Conservation (phyloP, 1,284 basidiomycete genomes). For the Trichosporon sp. region DNA sequence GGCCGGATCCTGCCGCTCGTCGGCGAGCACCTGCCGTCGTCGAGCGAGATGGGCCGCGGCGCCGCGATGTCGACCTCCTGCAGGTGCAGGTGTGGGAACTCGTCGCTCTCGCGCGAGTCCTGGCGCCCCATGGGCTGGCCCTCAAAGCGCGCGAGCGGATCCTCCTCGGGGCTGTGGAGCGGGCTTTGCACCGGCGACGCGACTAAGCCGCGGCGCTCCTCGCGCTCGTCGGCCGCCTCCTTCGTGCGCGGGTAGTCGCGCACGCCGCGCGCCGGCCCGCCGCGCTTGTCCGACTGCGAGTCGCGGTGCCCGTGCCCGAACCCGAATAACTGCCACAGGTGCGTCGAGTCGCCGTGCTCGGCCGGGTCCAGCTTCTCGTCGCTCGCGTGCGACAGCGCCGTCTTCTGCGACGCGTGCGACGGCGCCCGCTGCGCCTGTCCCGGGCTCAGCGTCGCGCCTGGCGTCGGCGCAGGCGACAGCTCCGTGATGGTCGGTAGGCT, state of each 20-base stretch:
- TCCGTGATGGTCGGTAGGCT: slow-evolving; percentile 18
- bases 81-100: neutral
- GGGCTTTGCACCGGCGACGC: slow-evolving; percentile 1
- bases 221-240: slow-evolving; percentile 27
- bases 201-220: slow-evolving; percentile 35
- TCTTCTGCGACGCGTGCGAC: neutral
- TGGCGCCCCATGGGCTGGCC: neutral
- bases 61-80: neutral
- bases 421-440: neutral
- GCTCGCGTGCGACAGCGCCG: neutral
- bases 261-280: slow-evolving; percentile 27
- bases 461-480: slow-evolving; percentile 17
- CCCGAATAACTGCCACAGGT: neutral
- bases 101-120: neutral
- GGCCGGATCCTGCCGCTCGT: neutral
- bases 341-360: neutral
- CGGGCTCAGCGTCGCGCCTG: neutral
- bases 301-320: neutral
- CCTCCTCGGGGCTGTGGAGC: slow-evolving; percentile 7
- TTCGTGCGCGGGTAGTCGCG: slow-evolving; percentile 38
- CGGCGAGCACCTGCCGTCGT: neutral
- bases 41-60: neutral
- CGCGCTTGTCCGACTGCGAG: slow-evolving; percentile 13
- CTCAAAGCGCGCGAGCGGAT: neutral
- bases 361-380: neutral